phyloP scores from a whole-genome alignment of 352 stramenopile genomes.

The Halophytophthora batemanensis region DNA sequence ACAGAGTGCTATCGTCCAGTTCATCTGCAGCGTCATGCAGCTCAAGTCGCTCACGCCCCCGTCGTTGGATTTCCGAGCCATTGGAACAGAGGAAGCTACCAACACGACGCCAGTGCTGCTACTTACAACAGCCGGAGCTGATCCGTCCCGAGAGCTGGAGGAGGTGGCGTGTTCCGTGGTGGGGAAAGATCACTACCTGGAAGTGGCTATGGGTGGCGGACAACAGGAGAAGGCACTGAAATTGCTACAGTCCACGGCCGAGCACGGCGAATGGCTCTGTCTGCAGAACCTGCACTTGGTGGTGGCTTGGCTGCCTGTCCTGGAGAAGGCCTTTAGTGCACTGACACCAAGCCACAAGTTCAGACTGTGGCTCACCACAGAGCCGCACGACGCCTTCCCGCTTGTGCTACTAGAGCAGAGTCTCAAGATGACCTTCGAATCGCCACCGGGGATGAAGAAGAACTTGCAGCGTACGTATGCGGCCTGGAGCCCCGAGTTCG shows the following conservation, averaged over 20 bases:
- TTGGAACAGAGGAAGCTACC: conserved; percentile 64
- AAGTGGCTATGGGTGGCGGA: conserved; percentile 94
- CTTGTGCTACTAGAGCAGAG: conserved; percentile 90
- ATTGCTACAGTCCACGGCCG: conserved; percentile 68
- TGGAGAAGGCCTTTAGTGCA: conserved; percentile 90
- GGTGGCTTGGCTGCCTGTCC: conserved; percentile 88
- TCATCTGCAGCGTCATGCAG: conserved; percentile 86
- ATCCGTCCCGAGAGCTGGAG: conserved; percentile 92
- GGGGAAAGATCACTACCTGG: conserved; percentile 88
- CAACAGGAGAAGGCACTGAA: conserved; percentile 91
- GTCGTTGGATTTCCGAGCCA: conserved; percentile 70
- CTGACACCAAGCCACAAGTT: conserved; percentile 83
- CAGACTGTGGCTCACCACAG: conserved; percentile 94
- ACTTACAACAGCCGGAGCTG: conserved; percentile 91
- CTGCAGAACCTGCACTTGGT: conserved; percentile 96
- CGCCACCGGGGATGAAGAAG: conserved; percentile 93
- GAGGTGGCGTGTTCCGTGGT: conserved; percentile 86
- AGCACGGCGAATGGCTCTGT: conserved; percentile 93
- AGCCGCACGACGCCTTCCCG: conserved; percentile 89
- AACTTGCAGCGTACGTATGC: conserved; percentile 93
- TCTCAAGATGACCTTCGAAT: conserved; percentile 95
- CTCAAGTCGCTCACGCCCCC: conserved; percentile 87
- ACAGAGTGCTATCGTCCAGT: conserved; percentile 87
- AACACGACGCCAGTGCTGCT: conserved; percentile 86
- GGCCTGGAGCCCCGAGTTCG: conserved; percentile 80